phyloP scores from a whole-genome alignment of 768 basidiomycete species.

The Suillus subluteus region DNA sequence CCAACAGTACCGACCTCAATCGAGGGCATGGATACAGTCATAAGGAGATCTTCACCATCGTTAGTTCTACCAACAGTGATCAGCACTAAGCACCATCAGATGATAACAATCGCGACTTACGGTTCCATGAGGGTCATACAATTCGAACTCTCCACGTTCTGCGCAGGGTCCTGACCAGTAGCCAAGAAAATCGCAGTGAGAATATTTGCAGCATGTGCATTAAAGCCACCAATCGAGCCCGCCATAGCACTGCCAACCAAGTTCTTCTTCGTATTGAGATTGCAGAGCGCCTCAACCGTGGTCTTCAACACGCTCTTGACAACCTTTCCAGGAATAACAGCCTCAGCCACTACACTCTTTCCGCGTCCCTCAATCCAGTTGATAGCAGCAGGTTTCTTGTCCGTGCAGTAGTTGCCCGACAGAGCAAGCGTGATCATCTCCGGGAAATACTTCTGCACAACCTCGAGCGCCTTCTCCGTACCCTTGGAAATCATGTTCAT shows the following conservation, averaged over 20 bases:
- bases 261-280: conserved; percentile 97
- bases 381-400: conserved; percentile 99
- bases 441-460: conserved; percentile 78
- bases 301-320: conserved; percentile 95
- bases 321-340: conserved; percentile 84
- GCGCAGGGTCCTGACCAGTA: conserved; percentile 98
- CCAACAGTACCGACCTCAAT: conserved; percentile 99
- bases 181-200: conserved; percentile 94
- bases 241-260: conserved; percentile 98
- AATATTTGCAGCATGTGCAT: conserved; percentile 98
- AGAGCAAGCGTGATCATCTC: conserved; percentile 90
- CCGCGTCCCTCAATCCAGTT: conserved; percentile 99
- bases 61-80: conserved; percentile 63
- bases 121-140: conserved; percentile 99
- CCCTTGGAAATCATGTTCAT: conserved; percentile 99
- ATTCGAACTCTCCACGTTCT: conserved; percentile 98
- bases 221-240: conserved; percentile 96
- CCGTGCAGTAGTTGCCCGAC: conserved; percentile 98
- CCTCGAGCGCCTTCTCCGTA: conserved; percentile 91
- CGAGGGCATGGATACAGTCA: conserved; percentile 97
- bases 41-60: conserved; percentile 85
- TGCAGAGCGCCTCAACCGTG: conserved; percentile 85
- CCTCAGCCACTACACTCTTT: conserved; percentile 97
- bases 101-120: conserved; percentile 52
- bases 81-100: conserved; percentile 9